Base-by-base conservation (phyloP, 139 green algal genomes). In the Nannochloris sp. region DNA sequence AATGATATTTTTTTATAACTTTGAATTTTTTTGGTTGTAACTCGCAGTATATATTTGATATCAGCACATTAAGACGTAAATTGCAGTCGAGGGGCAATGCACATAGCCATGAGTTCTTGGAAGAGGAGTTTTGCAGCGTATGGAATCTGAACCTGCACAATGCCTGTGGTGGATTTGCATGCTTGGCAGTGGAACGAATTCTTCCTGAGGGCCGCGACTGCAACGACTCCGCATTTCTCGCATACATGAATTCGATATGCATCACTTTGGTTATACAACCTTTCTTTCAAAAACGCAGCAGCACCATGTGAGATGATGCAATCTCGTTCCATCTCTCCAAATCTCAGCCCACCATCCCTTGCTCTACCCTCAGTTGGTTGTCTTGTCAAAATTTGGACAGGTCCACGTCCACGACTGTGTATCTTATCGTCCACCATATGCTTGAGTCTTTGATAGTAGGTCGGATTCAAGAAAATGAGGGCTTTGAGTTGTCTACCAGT, bases 361-460 rank as follows among this genome's bases (percentile, higher is more conserved):
- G 93, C 87, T 40, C 94, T 80, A 1, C 94, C 94, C 76, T 99
- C 94, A 48, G 94, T 86, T 2, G 94, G 94, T 80, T 99, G 94
- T 40, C 94, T 68, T 24, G 90, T 98, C 29, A 99, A 83, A 48
- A 97, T 92, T 75, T 95, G 85, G 23, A 90, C 81, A 23, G 60
- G 60, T 2, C 87, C 88, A n/a, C 84, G 74, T 34, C 78, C 86
- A 9, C 87, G 75, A 8, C 74, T 85, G 81, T 98, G 92, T 67
- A 97, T 96, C 75, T 97, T 97, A 76, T 97, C 92, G 73, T 98
- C 90, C 56, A 87, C 75, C 93, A 99, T 98, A 70, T 99, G 94
- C 88, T 98, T 98, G 12, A 99, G 83, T 18, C 94, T 86, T 85
- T 99, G 94, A 80, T 97, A 97, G 83, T 98, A 98, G 43, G 94